Conservation (phyloP, 352 stramenopile species). For the Phytophthora cryptogea region DNA sequence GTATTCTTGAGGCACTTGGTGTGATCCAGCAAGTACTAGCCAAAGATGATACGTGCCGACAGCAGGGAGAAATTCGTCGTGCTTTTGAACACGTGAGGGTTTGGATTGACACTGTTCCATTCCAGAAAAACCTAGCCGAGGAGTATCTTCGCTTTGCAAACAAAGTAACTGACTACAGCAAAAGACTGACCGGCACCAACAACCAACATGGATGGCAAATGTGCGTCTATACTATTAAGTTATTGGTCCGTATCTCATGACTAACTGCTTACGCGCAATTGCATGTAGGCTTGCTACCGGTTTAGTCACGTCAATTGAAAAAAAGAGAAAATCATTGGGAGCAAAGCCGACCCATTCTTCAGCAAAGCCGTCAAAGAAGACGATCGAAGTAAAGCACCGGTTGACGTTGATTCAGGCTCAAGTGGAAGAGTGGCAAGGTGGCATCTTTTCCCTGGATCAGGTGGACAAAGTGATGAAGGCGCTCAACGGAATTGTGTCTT, state of each 20-base stretch:
- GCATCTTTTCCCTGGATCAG: conserved; percentile 38
- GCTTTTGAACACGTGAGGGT: conserved; percentile 1
- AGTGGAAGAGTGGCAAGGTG: conserved; percentile 30
- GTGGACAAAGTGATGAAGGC: conserved; percentile 26
- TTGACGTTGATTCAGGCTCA: conserved; percentile 11
- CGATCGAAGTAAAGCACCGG: background rate
- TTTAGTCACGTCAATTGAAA: conserved; percentile 6
- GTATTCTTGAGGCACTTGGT: conserved; percentile 17
- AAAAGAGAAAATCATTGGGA: background rate
- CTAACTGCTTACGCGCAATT: background rate
- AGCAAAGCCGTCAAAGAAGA: conserved; percentile 3
- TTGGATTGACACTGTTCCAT: conserved; percentile 17
- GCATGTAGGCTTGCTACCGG: conserved; percentile 11
- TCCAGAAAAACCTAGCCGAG: conserved; percentile 7
- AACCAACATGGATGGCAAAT: conserved; percentile 20
- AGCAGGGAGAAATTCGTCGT: background rate
- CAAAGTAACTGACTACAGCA: conserved; percentile 14
- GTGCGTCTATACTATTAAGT: background rate
- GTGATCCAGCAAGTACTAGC: conserved; percentile 24
- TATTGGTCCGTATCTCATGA: background rate
- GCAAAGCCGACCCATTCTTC: background rate
- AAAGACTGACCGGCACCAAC: conserved; percentile 1
- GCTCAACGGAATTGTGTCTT: conserved; percentile 15
- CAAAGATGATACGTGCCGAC: conserved; percentile 7
- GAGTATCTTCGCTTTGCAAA: conserved; percentile 15